Conservation (phyloP, 768 basidiomycete genomes). For the Xerocomellus dryophilus region DNA sequence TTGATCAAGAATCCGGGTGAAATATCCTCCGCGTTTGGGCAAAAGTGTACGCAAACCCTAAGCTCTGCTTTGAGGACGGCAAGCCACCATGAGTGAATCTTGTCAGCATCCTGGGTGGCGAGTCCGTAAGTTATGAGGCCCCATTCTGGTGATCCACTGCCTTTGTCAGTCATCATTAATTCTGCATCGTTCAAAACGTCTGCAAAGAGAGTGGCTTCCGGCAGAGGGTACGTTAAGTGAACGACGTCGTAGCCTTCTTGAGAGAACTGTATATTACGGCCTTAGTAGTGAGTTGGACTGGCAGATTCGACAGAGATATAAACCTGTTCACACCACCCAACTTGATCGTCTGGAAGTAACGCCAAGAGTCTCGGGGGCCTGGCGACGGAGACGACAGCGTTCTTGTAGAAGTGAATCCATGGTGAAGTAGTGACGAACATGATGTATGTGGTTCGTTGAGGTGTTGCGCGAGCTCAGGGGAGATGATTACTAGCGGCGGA, state of each 20-base stretch:
- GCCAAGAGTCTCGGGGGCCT: slow-evolving; percentile 31
- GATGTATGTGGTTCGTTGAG: neutral
- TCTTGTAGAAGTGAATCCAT: slow-evolving; percentile 20
- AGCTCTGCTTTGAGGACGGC: slow-evolving; percentile 11
- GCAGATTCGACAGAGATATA: neutral
- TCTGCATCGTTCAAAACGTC: slow-evolving; percentile 19
- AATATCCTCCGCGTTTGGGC: slow-evolving; percentile 27
- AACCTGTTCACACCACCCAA: slow-evolving; percentile 39
- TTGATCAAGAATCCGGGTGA: slow-evolving; percentile 28
- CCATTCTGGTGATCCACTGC: slow-evolving; percentile 17
- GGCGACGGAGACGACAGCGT: slow-evolving; percentile 31
- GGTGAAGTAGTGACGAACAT: slow-evolving; percentile 5
- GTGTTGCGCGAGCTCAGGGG: too few relatives aligned
- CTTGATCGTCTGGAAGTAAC: slow-evolving; percentile 30
- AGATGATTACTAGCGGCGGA: too few relatives aligned
- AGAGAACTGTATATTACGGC: slow-evolving; percentile 26
- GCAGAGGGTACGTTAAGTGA: slow-evolving; percentile 28
- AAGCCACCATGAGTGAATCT: slow-evolving; percentile 8
- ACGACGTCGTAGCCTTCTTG: slow-evolving; percentile 41
- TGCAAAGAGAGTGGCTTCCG: slow-evolving; percentile 11
- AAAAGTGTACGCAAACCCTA: slow-evolving; percentile 37
- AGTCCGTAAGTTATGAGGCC: slow-evolving; percentile 35
- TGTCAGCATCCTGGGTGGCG: slow-evolving; percentile 20
- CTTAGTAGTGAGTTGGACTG: neutral
- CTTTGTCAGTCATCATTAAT: slow-evolving; percentile 5